Conservation (phyloP, 225 moss, liverwort and hornwort species). For the Lunularia cruciata region DNA sequence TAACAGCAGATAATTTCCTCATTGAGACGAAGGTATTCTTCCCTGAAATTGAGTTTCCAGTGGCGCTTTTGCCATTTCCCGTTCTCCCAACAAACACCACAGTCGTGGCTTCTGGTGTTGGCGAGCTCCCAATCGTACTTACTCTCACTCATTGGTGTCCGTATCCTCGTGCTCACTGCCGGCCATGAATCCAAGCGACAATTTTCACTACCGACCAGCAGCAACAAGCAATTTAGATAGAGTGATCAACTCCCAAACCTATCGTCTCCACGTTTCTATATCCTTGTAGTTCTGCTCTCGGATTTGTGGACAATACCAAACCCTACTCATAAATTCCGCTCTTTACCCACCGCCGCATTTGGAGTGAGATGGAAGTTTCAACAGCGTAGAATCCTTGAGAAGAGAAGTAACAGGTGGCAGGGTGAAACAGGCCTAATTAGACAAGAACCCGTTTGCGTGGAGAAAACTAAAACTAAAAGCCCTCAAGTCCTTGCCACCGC, state of each 20-base stretch:
- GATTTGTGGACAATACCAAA: too few species aligned
- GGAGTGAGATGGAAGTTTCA: too few species aligned
- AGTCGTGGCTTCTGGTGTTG: slow-evolving; percentile 52
- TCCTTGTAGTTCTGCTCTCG: too few species aligned
- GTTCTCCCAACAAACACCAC: slow-evolving; percentile 86
- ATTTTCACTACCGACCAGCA: neutral
- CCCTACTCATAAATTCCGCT: too few species aligned
- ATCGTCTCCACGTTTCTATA: neutral
- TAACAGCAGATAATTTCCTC: slow-evolving; percentile 62
- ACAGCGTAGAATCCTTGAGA: too few species aligned
- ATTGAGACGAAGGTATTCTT: slow-evolving; percentile 57
- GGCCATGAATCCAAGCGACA: slow-evolving; percentile 24
- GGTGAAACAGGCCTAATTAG: too few species aligned
- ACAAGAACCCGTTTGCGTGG: too few species aligned
- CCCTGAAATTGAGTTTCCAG: slow-evolving; percentile 81
- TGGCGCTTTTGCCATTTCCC: slow-evolving; percentile 90
- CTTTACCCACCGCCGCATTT: too few species aligned
- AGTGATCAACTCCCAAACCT: neutral
- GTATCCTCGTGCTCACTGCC: slow-evolving; percentile 35
- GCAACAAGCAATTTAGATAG: neutral
- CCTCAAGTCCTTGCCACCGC: neutral
- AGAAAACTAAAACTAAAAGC: too few species aligned
- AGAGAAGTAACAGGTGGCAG: too few species aligned
- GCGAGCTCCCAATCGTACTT: slow-evolving; percentile 48
- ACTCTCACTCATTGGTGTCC: slow-evolving; percentile 40